Evolutionary conservation across 805 yeast genomes (phyloP).

Genomic region (Candida piceae): DNA sequence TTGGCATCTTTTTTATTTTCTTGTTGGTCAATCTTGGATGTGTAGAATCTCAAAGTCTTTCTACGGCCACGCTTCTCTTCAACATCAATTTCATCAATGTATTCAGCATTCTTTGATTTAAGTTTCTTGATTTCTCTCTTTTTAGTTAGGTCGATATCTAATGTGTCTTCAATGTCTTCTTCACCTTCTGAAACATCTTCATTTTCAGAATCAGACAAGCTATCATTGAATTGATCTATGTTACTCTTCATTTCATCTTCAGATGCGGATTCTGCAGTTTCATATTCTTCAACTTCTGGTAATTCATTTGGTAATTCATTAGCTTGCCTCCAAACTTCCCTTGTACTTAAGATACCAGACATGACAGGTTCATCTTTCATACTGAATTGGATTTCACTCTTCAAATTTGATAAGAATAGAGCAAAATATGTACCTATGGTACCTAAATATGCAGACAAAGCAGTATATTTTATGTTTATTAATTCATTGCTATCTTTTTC

Average conservation of each 20-base stretch:
- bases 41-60: slow-evolving; percentile 86
- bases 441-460: slow-evolving; percentile 75
- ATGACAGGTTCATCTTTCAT: slow-evolving; percentile 88
- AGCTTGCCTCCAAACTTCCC: slow-evolving; percentile 90
- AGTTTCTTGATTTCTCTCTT: slow-evolving; percentile 46
- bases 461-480: slow-evolving; percentile 50
- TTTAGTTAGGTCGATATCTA: slow-evolving; percentile 47
- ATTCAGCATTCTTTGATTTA: slow-evolving; percentile 46
- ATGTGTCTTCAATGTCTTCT: slow-evolving; percentile 21
- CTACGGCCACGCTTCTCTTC: slow-evolving; percentile 82
- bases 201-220: slow-evolving; percentile 20
- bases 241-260: slow-evolving; percentile 17
- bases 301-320: slow-evolving; percentile 39
- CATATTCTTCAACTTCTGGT: slow-evolving; percentile 15
- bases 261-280: slow-evolving; percentile 20
- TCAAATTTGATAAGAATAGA: slow-evolving; percentile 53
- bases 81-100: slow-evolving; percentile 73
- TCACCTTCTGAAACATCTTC: slow-evolving; percentile 13
- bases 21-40: slow-evolving; percentile 91
- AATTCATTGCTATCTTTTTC: slow-evolving; percentile 32
- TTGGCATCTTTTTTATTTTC: slow-evolving; percentile 55
- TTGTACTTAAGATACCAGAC: slow-evolving; percentile 75
- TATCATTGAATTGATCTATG: slow-evolving; percentile 16
- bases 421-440: slow-evolving; percentile 77
- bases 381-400: slow-evolving; percentile 42